phyloP scores from a whole-genome alignment of 2,329 filamentous ascomycete species.

The Cytospora mali region DNA sequence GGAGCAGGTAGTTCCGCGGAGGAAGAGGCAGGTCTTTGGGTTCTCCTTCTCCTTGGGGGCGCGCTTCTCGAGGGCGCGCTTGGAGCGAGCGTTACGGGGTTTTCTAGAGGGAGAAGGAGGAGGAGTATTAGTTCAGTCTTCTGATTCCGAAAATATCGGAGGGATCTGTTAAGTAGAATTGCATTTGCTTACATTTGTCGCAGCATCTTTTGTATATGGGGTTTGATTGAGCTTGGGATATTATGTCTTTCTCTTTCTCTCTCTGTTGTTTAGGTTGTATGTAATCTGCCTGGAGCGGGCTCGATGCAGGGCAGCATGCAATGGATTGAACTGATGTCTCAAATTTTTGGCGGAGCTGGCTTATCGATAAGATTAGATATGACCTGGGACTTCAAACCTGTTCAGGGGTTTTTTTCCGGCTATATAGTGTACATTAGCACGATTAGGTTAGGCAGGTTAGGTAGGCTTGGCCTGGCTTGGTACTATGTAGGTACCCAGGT shows the following conservation, averaged over 20 bases:
- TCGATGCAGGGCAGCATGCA: background rate
- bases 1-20: conserved; percentile 84
- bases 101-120: conserved; percentile 45
- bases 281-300: background rate
- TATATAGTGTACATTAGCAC: too few species aligned
- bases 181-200: conserved; percentile 48
- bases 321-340: background rate
- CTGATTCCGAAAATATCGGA: background rate
- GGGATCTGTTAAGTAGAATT: background rate
- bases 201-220: conserved; percentile 43
- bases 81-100: conserved; percentile 78
- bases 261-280: too few species aligned
- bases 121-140: background rate
- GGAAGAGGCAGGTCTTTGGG: conserved; percentile 85
- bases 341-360: conserved; percentile 24
- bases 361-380: conserved; percentile 25
- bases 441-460: too few species aligned
- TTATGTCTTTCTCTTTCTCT: too few species aligned
- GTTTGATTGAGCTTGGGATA: background rate
- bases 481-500: too few species aligned
- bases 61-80: conserved; percentile 90
- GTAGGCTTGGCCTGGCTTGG: too few species aligned
- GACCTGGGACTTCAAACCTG: background rate
- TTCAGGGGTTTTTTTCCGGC: too few species aligned
- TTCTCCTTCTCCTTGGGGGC: conserved; percentile 89